A percentile compares a stretch with the other conserved stretches of the same genome.
Evolutionary conservation across 1,139 yeast genomes (phyloP).

Genomic region (Candida anutae): DNA sequence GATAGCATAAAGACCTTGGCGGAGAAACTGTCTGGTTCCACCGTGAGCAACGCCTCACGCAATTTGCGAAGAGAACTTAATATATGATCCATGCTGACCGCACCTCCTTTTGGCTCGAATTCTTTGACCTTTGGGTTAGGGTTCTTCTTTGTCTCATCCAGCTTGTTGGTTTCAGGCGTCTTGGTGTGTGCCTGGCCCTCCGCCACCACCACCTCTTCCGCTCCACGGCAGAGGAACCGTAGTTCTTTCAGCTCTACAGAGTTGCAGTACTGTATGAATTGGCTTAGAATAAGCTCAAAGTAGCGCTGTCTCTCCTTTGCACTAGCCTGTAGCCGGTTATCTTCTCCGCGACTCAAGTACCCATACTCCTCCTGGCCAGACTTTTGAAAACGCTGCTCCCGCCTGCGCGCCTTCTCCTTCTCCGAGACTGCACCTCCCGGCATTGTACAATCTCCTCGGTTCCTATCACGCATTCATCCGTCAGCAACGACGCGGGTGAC

Average conservation of each 20-base stretch:
- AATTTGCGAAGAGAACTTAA: slow-evolving; percentile 34
- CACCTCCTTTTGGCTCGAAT: not conserved
- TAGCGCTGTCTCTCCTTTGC: slow-evolving; percentile 27
- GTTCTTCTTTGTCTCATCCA: not conserved
- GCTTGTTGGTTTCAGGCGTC: not conserved
- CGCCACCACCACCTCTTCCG: not conserved
- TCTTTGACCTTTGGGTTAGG: not conserved
- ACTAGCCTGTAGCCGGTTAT: slow-evolving; percentile 39
- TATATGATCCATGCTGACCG: slow-evolving; percentile 7
- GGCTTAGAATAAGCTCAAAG: slow-evolving; percentile 27
- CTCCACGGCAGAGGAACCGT: not conserved
- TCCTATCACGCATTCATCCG: no score
- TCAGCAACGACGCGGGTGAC: no score
- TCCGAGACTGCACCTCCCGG: slow-evolving; percentile 1
- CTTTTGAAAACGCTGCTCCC: slow-evolving; percentile 10
- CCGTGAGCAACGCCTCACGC: slow-evolving; percentile 45
- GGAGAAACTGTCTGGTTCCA: slow-evolving; percentile 30
- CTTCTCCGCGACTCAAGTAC: slow-evolving; percentile 54
- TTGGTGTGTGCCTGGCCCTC: not conserved
- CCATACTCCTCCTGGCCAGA: slow-evolving; percentile 27
- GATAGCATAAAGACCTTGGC: slow-evolving; percentile 45
- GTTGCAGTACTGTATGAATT: slow-evolving; percentile 23
- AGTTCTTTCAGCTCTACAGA: slow-evolving; percentile 1
- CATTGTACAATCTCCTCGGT: no score
- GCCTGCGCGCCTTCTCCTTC: slow-evolving; percentile 5